Conservation (phyloP, 495 filamentous ascomycete species). For the Aspergillus bertholletiae region DNA sequence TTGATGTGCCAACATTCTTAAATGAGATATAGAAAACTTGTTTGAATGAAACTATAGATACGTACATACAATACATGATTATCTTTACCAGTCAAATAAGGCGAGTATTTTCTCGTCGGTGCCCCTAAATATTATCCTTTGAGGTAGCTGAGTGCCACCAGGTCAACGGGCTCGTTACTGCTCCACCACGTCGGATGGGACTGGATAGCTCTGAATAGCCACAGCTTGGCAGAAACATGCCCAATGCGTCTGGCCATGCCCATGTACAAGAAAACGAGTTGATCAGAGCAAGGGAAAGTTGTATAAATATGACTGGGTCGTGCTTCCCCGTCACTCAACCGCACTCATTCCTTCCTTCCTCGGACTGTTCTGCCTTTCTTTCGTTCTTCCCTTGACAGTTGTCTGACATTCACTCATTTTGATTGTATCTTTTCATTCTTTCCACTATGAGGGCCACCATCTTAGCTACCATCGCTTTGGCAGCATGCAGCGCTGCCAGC, state of each 20-base stretch:
- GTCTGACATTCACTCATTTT: slow-evolving; percentile 5
- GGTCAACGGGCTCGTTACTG: background rate
- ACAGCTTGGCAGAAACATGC: slow-evolving; percentile 1
- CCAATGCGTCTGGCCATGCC: background rate
- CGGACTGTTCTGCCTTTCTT: slow-evolving; percentile 4
- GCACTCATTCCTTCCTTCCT: slow-evolving; percentile 4
- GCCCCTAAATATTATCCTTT: background rate
- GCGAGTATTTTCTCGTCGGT: background rate
- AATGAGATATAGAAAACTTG: background rate
- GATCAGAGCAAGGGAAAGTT: background rate
- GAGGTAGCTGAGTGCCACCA: background rate
- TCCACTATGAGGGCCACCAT: slow-evolving; percentile 19
- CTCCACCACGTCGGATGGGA: background rate
- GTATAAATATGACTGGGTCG: slow-evolving; percentile 9
- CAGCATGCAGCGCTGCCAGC: slow-evolving; percentile 15
- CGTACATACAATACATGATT: too few species aligned
- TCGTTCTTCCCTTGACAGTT: background rate
- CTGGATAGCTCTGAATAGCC: slow-evolving; percentile 4
- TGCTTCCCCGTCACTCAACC: background rate
- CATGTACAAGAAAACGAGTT: background rate
- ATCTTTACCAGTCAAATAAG: background rate
- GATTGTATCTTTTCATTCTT: slow-evolving; percentile 4
- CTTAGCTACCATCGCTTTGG: slow-evolving; percentile 16
- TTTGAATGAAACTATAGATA: too few species aligned
- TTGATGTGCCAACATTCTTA: background rate